These are phyloP conservation scores for Gardenia jasminoides DNA, from an alignment of 257 asterid genomes.

Conservation along the genomic window DNA sequence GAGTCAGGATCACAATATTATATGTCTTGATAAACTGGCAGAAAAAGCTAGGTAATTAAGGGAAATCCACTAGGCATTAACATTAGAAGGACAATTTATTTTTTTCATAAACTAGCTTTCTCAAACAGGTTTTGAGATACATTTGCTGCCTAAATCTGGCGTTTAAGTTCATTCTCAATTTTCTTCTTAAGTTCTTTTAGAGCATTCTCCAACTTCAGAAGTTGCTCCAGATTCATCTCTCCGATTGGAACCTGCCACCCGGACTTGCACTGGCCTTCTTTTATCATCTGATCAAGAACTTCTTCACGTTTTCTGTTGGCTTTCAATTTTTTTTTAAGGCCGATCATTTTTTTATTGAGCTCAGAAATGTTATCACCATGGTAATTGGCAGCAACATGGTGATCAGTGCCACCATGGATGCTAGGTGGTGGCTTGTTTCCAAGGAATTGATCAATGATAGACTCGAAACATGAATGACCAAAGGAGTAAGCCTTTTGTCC, in stretches of 20 bases:
- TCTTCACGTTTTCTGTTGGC: neutral
- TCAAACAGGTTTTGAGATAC: neutral
- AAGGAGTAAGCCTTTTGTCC: neutral
- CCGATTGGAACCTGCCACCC: neutral
- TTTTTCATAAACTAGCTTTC: neutral
- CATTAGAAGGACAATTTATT: neutral
- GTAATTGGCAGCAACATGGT: neutral
- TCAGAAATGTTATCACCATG: neutral
- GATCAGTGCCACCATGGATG: neutral
- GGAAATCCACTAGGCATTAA: too few relatives aligned
- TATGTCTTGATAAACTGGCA: too few relatives aligned
- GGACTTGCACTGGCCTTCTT: neutral
- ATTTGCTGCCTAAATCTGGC: neutral
- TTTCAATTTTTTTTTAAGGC: too few relatives aligned
- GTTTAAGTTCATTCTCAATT: conserved; percentile 2
- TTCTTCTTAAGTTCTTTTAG: conserved; percentile 18
- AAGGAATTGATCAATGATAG: neutral
- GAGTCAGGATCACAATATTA: too few relatives aligned
- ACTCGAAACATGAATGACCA: neutral
- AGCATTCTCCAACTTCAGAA: conserved; percentile 1
- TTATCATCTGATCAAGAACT: too few relatives aligned
- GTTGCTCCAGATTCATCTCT: conserved; percentile 4
- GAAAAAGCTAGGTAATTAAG: too few relatives aligned
- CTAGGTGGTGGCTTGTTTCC: neutral
- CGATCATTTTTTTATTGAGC: neutral